Conservation (phyloP, 257 asterid genomes). For the Solanum corneliomulleri region DNA sequence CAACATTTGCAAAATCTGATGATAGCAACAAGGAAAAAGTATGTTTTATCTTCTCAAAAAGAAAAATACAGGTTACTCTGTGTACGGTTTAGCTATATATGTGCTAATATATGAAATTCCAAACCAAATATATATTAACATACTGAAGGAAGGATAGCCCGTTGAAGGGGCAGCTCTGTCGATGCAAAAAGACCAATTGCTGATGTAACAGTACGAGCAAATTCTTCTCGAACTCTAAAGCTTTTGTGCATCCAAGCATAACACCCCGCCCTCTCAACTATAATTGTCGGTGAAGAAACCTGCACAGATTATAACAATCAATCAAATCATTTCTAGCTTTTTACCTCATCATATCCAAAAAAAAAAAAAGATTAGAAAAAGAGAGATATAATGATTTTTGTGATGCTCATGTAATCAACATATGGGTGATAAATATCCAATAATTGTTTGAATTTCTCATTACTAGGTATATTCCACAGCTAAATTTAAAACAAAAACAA, state of each 20-base stretch:
- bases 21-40: background rate
- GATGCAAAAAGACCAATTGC: slow-evolving; percentile 86
- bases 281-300: slow-evolving; percentile 97
- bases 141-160: slow-evolving; percentile 97
- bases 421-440: background rate
- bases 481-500: no score
- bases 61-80: background rate
- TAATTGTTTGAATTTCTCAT: background rate
- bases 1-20: slow-evolving; percentile 85
- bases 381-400: background rate
- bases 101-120: background rate
- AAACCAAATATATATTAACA: slow-evolving; percentile 2
- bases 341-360: background rate
- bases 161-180: slow-evolving; percentile 96
- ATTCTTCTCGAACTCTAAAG: slow-evolving; percentile 98
- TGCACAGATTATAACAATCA: slow-evolving; percentile 13
- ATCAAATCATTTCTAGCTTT: background rate
- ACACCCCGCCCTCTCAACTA: slow-evolving; percentile 95
- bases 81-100: background rate
- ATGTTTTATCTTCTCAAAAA: background rate
- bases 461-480: background rate
- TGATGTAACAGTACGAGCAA: slow-evolving; percentile 86
- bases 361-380: background rate
- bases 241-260: slow-evolving; percentile 92
- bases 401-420: background rate